Evolutionary conservation across 805 yeast species (phyloP).

Genomic region (Suhomyces xylopsoci): DNA sequence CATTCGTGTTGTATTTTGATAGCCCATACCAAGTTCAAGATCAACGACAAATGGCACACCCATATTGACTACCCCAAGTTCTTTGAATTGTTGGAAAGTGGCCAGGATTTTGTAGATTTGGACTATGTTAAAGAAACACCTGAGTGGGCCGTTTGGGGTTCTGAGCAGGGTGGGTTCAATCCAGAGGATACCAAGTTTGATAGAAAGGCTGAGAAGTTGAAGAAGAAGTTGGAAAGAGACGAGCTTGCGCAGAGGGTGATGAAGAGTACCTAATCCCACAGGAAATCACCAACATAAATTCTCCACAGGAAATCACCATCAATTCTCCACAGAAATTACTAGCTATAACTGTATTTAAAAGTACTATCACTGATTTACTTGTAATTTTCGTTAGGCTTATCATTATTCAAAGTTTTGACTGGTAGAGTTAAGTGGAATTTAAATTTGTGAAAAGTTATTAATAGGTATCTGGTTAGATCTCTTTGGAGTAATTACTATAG

Average conservation of each 20-base stretch:
- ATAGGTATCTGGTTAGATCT: no score
- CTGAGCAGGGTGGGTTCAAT: constrained; percentile 81
- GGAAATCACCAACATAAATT: no score
- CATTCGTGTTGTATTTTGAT: constrained; percentile 89
- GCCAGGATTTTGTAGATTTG: constrained; percentile 67
- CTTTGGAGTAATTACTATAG: no score
- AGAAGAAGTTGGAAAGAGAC: constrained; percentile 43
- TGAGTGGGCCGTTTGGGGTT: constrained; percentile 88
- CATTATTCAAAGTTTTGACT: no score
- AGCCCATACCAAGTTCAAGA: constrained; percentile 70
- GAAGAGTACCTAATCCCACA: no score
- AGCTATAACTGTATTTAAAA: no score
- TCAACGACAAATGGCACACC: constrained; percentile 77
- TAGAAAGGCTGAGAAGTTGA: constrained; percentile 59
- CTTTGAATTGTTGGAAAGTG: constrained; percentile 65
- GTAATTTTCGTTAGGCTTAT: no score
- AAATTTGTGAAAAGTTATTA: no score
- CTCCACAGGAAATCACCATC: no score
- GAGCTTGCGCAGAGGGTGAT: constrained; percentile 11
- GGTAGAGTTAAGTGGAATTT: no score
- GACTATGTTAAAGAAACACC: constrained; percentile 84
- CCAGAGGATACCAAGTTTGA: constrained; percentile 75
- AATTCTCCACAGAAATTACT: no score
- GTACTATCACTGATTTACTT: no score
- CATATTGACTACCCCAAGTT: constrained; percentile 81